Evolutionary conservation across 495 filamentous ascomycete species (phyloP).

Genomic region (Penicillium bovifimosum): DNA sequence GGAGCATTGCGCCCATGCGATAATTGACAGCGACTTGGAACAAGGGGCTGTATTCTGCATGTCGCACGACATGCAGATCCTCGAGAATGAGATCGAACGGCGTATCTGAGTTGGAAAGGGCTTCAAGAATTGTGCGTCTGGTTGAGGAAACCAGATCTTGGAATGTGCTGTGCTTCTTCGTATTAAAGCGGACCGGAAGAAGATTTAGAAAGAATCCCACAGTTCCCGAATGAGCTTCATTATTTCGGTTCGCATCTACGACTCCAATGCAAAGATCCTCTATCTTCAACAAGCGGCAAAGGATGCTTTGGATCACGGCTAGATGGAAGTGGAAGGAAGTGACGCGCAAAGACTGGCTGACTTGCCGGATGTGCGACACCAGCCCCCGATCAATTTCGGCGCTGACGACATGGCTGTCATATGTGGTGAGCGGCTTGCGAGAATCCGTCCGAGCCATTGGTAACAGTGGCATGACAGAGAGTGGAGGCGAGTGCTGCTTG

Average conservation of each 20-base stretch:
- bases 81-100: constrained; percentile 37
- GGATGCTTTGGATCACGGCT: constrained; percentile 19
- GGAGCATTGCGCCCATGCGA: neutral
- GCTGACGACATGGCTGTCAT: neutral
- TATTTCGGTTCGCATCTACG: constrained; percentile 31
- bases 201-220: constrained; percentile 47
- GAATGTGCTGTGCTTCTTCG: no score
- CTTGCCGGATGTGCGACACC: neutral
- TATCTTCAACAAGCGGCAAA: constrained; percentile 14
- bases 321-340: constrained; percentile 34
- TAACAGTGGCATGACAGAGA: constrained; percentile 20
- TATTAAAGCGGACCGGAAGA: no score
- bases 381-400: neutral
- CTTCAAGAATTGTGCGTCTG: constrained; percentile 1
- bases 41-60: constrained; percentile 17
- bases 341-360: neutral
- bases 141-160: constrained; percentile 5
- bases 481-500: no score
- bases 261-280: constrained; percentile 37
- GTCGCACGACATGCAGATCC: constrained; percentile 20
- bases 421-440: neutral
- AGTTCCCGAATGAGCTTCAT: constrained; percentile 14
- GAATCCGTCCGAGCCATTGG: constrained; percentile 20
- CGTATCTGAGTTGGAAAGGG: constrained; percentile 21
- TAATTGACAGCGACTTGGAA: constrained; percentile 38